Conservation (phyloP, 1,139 yeast genomes). For the Yamadazyma jaroonii region DNA sequence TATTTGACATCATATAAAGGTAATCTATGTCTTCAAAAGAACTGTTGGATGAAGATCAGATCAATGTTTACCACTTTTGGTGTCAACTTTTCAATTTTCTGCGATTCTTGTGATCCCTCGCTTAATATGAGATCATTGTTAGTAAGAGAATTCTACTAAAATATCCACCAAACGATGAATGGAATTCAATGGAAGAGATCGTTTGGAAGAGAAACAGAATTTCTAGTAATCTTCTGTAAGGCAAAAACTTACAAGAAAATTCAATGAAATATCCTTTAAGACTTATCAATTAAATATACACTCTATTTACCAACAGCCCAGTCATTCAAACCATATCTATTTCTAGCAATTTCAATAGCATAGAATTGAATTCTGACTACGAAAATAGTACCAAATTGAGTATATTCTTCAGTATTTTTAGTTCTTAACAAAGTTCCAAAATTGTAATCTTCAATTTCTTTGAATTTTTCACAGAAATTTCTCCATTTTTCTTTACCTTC, state of each 20-base stretch:
- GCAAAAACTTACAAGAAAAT: not conserved
- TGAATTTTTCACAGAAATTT: conserved; percentile 77
- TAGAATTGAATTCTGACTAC: conserved; percentile 92
- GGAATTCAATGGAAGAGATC: too few species aligned
- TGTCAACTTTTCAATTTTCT: too few species aligned
- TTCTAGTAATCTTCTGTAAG: too few species aligned
- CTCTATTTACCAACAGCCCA: conserved; percentile 56
- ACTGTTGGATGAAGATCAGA: too few species aligned
- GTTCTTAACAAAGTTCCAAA: conserved; percentile 91
- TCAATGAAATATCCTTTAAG: not conserved
- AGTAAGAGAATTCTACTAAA: too few species aligned
- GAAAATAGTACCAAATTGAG: conserved; percentile 81
- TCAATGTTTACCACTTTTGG: too few species aligned
- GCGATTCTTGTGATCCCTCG: too few species aligned
- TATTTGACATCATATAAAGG: not conserved
- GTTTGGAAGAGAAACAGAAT: too few species aligned
- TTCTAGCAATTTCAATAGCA: conserved; percentile 93
- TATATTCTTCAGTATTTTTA: conserved; percentile 68
- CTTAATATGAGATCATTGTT: too few species aligned
- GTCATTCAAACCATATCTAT: conserved; percentile 85
- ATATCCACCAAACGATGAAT: too few species aligned
- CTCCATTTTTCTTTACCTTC: conserved; percentile 91
- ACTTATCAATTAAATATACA: not conserved
- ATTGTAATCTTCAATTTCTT: conserved; percentile 84
- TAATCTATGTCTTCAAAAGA: too few species aligned